Conservation (phyloP, 208 protist genomes). For the Herpetomonas tarakana region DNA sequence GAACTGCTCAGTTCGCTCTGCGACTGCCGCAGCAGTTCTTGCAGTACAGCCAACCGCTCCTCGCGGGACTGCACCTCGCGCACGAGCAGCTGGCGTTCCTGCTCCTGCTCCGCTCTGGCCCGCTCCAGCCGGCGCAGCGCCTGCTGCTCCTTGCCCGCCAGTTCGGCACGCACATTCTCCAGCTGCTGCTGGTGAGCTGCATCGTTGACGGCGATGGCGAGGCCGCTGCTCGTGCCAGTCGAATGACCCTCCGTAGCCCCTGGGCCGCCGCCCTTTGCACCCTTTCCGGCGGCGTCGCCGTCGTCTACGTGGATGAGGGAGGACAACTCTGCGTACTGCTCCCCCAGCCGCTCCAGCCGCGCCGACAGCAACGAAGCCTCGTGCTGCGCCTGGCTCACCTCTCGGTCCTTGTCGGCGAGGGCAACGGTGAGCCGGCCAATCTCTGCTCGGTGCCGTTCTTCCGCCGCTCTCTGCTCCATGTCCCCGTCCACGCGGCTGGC, state of each 20-base stretch:
- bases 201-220: constrained; percentile 13
- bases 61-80: constrained; percentile 62
- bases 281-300: background rate
- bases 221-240: background rate
- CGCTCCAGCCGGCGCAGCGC: constrained; percentile 20
- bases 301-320: constrained; percentile 11
- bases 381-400: constrained; percentile 16
- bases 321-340: constrained; percentile 33
- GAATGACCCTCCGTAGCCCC: background rate
- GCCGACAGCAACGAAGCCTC: constrained; percentile 14
- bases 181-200: constrained; percentile 24
- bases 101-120: constrained; percentile 31
- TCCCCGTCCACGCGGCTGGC: background rate
- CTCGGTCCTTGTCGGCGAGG: background rate
- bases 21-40: constrained; percentile 58
- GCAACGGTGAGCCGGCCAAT: background rate
- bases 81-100: constrained; percentile 35
- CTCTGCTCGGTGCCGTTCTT: background rate
- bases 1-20: constrained; percentile 40
- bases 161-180: constrained; percentile 16
- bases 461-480: background rate
- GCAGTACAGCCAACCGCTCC: constrained; percentile 51
- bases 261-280: constrained; percentile 1
- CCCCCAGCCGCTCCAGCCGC: constrained; percentile 23
- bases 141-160: constrained; percentile 24